Percentiles rank a stretch among this genome's conserved stretches.
These are phyloP conservation scores for Phyllosticta capitalensis DNA, from an alignment of 2,329 filamentous ascomycete species.

Conservation along the genomic window DNA sequence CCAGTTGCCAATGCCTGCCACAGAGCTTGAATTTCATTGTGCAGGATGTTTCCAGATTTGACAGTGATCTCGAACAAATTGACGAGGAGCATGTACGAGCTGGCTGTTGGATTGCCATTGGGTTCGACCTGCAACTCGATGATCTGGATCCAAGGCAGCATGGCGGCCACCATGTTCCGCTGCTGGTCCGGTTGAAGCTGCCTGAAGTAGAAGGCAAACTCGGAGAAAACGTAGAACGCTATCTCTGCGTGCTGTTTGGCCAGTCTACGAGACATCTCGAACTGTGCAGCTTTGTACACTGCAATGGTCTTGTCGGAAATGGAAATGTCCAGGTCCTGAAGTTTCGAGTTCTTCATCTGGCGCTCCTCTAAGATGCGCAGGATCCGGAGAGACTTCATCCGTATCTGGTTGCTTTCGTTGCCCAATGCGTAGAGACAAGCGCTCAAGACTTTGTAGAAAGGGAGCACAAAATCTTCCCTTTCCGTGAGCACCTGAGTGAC, in stretches of 20 bases:
- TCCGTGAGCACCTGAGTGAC: slow-evolving; percentile 80
- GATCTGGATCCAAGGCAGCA: slow-evolving; percentile 91
- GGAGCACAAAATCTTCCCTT: slow-evolving; percentile 68
- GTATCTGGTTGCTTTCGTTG: slow-evolving; percentile 79
- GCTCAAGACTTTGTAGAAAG: slow-evolving; percentile 85
- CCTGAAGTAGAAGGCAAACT: slow-evolving; percentile 90
- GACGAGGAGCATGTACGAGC: slow-evolving; percentile 87
- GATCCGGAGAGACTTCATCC: slow-evolving; percentile 76
- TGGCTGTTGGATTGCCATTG: slow-evolving; percentile 79
- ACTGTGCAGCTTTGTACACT: slow-evolving; percentile 94
- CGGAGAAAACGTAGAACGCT: slow-evolving; percentile 89
- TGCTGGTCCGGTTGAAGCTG: slow-evolving; percentile 73
- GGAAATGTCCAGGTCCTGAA: slow-evolving; percentile 96
- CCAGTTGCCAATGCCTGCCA: slow-evolving; percentile 96
- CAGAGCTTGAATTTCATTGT: slow-evolving; percentile 93
- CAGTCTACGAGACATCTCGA: slow-evolving; percentile 86
- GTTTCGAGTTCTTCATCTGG: slow-evolving; percentile 75
- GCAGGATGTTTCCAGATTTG: slow-evolving; percentile 74
- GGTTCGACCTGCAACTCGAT: slow-evolving; percentile 89
- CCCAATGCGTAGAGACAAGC: slow-evolving; percentile 87
- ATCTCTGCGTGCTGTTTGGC: slow-evolving; percentile 81
- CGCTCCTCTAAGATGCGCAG: slow-evolving; percentile 74
- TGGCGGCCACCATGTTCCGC: slow-evolving; percentile 86
- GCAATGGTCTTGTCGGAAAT: slow-evolving; percentile 97
- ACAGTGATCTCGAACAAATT: slow-evolving; percentile 96